Conservation (phyloP, 768 basidiomycete genomes). For the Podaxis carcinomalis region DNA sequence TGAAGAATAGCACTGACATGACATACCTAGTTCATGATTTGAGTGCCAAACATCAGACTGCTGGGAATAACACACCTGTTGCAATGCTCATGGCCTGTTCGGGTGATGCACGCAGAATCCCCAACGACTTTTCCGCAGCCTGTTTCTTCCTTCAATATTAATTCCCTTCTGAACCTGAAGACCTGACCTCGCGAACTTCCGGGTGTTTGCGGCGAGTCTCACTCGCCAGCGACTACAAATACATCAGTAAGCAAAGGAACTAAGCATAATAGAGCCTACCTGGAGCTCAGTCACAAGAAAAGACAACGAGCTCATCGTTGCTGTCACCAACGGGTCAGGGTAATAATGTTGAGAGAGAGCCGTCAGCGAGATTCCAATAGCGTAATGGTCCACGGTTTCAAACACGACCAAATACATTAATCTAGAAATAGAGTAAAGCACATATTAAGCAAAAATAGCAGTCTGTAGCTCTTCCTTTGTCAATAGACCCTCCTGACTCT, state of each 20-base stretch:
- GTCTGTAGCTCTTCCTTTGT: constrained; percentile 1
- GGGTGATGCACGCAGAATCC: constrained; percentile 76
- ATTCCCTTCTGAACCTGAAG: constrained; percentile 11
- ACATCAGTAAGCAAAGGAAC: not conserved
- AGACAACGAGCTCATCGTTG: constrained; percentile 59
- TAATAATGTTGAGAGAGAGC: not conserved
- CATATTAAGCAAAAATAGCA: not conserved
- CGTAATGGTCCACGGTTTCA: not conserved
- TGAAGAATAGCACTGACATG: not conserved
- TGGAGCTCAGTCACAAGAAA: constrained; percentile 75
- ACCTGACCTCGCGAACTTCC: constrained; percentile 82
- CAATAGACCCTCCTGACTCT: constrained; percentile 4
- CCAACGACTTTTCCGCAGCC: constrained; percentile 87
- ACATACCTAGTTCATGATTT: constrained; percentile 4
- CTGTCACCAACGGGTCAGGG: not conserved
- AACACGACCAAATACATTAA: constrained; percentile 7
- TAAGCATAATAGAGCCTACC: constrained; percentile 12
- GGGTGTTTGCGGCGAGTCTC: constrained; percentile 88
- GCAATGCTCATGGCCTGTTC: constrained; percentile 74
- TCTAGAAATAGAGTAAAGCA: not conserved
- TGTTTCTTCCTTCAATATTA: constrained; percentile 19
- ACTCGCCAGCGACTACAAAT: constrained; percentile 69
- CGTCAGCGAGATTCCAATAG: not conserved
- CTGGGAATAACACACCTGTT: constrained; percentile 49
- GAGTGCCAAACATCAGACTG: not conserved